Evolutionary conservation across 345 rosid genomes (phyloP).

Genomic region (Atalantia buxifolia): DNA sequence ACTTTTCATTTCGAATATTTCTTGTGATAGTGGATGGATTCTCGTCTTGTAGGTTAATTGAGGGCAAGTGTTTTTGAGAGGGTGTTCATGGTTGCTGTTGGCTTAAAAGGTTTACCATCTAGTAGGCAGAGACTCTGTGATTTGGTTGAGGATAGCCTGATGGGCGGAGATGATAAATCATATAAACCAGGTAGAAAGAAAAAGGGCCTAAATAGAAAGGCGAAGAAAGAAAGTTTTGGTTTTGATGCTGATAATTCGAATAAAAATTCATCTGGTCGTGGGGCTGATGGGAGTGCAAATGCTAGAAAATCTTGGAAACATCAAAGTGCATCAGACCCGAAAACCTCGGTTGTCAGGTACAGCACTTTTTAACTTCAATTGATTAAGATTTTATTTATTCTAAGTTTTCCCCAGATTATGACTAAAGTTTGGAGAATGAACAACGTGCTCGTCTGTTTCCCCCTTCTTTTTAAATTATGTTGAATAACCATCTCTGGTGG

Average conservation of each 20-base stretch:
- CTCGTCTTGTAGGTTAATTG: not conserved
- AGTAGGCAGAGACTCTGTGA: slow-evolving; percentile 25
- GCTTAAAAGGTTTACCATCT: slow-evolving; percentile 45
- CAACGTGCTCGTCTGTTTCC: not conserved
- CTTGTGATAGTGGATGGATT: not conserved
- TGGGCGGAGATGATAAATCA: slow-evolving; percentile 51
- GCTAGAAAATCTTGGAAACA: slow-evolving; percentile 28
- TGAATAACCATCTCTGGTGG: not conserved
- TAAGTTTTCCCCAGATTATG: not conserved
- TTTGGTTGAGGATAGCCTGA: slow-evolving; percentile 30
- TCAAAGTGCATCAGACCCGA: slow-evolving; percentile 40
- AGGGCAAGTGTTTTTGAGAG: not conserved
- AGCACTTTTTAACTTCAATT: not conserved
- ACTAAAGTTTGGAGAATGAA: not conserved
- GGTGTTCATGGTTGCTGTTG: slow-evolving; percentile 49
- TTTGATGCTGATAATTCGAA: slow-evolving; percentile 38
- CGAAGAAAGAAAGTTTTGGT: slow-evolving; percentile 43
- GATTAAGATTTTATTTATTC: not conserved
- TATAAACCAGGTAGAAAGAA: slow-evolving; percentile 37
- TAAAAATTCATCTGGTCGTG: slow-evolving; percentile 29
- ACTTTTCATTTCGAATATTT: not conserved
- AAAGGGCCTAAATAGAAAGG: slow-evolving; percentile 48
- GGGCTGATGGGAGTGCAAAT: slow-evolving; percentile 13
- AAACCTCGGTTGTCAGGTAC: slow-evolving; percentile 58
- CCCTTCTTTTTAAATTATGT: not conserved